Base-by-base conservation (phyloP, 257 asterid species). In the Ballota nigra region DNA sequence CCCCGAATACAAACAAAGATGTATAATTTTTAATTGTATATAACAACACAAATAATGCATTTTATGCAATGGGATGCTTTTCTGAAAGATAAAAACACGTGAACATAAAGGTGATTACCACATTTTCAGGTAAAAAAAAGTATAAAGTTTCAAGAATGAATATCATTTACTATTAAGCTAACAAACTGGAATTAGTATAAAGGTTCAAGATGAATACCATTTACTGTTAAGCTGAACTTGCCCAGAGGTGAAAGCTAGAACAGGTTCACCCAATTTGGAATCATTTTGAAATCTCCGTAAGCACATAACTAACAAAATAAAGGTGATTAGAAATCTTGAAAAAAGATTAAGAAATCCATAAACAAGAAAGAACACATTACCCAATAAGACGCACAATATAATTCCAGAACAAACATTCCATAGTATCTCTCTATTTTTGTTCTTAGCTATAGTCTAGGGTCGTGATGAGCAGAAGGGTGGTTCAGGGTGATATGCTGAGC, bases 221-320 rank as follows among this genome's bases (percentile, higher is more conserved):
- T 79, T 89, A 86, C 85, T 94, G 68, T 89, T 88, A 73, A 89
- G 83, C 78, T 91, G 96, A 69, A 82, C 87, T 77, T 63, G 75
- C 55, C 89, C 96, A 34, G 88, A 76, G 80, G 81, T 83, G 77
- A 81, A 84, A 66, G 97, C 82, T 59, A 91, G 77, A 34, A 89
- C 92, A 23, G 86, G 88, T 83, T 87, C 98, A 28, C 92, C 96
- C 74, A 81, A 63, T 66, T 76, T 62, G 81, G 89, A 75, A 79
- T 92, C 97, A 29, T 73, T 66, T 78, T 85, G 92, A 86, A 78
- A 94, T 84, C 97, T 86, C 71, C 97, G 81, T 66, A 86, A 82
- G 87, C 98, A 94, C 98, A 94, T 94, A 79, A 86, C 98, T 94
- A 83, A 81, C 64, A 75, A 69, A 47, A 83, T 23, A 69, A 73